phyloP scores from a whole-genome alignment of 352 stramenopile genomes.

The Globisporangium acanthophoron region DNA sequence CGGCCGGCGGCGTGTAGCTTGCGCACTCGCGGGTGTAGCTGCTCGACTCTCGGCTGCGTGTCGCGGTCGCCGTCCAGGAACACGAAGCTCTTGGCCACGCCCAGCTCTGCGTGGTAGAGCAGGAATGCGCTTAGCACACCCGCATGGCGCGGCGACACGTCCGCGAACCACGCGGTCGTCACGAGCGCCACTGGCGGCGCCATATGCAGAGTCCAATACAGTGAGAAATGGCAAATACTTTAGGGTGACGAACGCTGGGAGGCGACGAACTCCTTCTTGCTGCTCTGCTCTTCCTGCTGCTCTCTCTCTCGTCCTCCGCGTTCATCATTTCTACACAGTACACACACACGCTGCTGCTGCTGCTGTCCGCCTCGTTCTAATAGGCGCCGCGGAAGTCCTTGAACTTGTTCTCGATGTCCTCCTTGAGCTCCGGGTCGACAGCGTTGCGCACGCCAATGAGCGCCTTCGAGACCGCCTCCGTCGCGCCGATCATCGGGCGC shows the following conservation, averaged over 20 bases:
- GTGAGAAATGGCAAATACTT: too few species aligned
- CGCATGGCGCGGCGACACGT: constrained; percentile 8
- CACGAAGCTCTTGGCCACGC: constrained; percentile 27
- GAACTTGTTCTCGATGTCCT: constrained; percentile 91
- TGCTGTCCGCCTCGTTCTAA: background rate
- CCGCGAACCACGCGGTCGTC: constrained; percentile 31
- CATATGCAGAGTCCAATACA: background rate
- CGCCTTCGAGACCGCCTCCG: constrained; percentile 79
- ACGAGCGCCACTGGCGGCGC: constrained; percentile 22
- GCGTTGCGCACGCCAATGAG: constrained; percentile 84
- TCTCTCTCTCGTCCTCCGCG: background rate
- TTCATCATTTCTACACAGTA: constrained; percentile 4
- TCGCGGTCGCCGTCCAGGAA: constrained; percentile 26
- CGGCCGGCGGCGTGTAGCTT: constrained; percentile 7
- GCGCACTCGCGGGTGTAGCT: constrained; percentile 14
- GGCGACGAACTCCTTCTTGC: too few species aligned
- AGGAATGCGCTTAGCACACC: constrained; percentile 29
- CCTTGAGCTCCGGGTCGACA: constrained; percentile 84
- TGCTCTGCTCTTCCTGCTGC: background rate
- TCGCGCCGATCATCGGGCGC: constrained; percentile 85
- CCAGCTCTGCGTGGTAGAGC: constrained; percentile 30
- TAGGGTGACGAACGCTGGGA: too few species aligned
- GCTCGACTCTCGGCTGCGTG: constrained; percentile 11
- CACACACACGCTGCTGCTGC: background rate
- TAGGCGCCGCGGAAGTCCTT: constrained; percentile 69